phyloP scores from a whole-genome alignment of 1,284 basidiomycete genomes.

The Fomes fomentarius region DNA sequence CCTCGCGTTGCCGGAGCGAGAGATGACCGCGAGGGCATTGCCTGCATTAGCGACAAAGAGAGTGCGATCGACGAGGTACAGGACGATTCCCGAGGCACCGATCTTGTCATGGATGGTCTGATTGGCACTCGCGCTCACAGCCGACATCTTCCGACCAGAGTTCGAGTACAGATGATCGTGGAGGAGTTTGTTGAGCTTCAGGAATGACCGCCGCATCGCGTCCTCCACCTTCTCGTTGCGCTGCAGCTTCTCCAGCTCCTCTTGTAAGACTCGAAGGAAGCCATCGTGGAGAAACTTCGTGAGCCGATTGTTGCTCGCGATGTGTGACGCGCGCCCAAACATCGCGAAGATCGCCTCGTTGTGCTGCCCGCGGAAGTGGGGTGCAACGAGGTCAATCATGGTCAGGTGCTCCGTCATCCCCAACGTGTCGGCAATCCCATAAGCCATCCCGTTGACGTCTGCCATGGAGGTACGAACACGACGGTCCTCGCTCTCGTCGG shows the following conservation, averaged over 20 bases:
- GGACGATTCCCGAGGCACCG: slow-evolving; percentile 88
- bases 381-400: slow-evolving; percentile 94
- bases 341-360: slow-evolving; percentile 96
- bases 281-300: slow-evolving; percentile 85
- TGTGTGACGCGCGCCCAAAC: slow-evolving; percentile 82
- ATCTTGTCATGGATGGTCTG: slow-evolving; percentile 49
- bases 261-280: slow-evolving; percentile 66
- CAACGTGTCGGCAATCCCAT: slow-evolving; percentile 96
- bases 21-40: slow-evolving; percentile 72
- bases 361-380: slow-evolving; percentile 78
- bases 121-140: slow-evolving; percentile 54
- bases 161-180: slow-evolving; percentile 64
- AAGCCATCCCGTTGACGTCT: slow-evolving; percentile 92
- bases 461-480: slow-evolving; percentile 93
- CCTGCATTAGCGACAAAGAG: not conserved
- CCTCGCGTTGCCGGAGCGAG: slow-evolving; percentile 78
- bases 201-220: slow-evolving; percentile 85
- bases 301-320: slow-evolving; percentile 64
- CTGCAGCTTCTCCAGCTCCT: slow-evolving; percentile 59
- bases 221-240: slow-evolving; percentile 66
- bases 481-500: slow-evolving; percentile 91
- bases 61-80: slow-evolving; percentile 72
- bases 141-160: slow-evolving; percentile 69
- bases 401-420: slow-evolving; percentile 80
- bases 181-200: slow-evolving; percentile 80